These are phyloP conservation scores for Climacium dendroides DNA, from an alignment of 225 moss, liverwort and hornwort species.

Conservation along the genomic window DNA sequence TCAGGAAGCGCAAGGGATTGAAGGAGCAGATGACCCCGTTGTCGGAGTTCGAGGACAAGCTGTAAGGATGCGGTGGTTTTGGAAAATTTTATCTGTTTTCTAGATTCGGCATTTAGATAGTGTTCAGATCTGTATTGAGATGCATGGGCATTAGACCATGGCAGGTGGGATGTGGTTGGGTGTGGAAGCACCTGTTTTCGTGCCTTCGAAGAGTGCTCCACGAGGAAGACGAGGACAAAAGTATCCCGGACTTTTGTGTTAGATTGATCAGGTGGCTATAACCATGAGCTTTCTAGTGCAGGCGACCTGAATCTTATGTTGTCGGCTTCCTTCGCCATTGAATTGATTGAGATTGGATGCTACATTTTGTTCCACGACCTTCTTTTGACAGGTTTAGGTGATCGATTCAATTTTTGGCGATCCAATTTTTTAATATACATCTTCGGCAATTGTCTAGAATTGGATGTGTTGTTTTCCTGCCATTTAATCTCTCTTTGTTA, in stretches of 20 bases:
- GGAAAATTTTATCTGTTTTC: not conserved
- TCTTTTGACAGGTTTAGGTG: not conserved
- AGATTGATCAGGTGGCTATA: not conserved
- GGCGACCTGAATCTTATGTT: not conserved
- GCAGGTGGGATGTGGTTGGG: not conserved
- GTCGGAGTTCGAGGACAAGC: constrained; percentile 45
- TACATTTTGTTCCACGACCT: not conserved
- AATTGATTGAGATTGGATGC: not conserved
- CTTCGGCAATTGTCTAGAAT: not conserved
- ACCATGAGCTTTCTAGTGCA: not conserved
- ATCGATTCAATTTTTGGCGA: not conserved
- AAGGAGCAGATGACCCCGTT: constrained; percentile 47
- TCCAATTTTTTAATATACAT: not conserved
- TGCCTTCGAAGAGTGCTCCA: not conserved
- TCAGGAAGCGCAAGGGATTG: constrained; percentile 47
- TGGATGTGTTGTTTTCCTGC: too few relatives aligned
- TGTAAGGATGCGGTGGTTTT: not conserved
- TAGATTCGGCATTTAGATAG: not conserved
- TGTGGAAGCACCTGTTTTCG: not conserved
- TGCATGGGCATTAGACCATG: not conserved
- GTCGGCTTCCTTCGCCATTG: not conserved
- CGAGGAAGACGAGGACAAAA: not conserved
- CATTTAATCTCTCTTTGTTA: not conserved
- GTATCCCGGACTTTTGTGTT: not conserved
- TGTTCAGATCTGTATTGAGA: not conserved